Evolutionary conservation across 495 filamentous ascomycete species (phyloP).

Genomic region (Xylaria curta): DNA sequence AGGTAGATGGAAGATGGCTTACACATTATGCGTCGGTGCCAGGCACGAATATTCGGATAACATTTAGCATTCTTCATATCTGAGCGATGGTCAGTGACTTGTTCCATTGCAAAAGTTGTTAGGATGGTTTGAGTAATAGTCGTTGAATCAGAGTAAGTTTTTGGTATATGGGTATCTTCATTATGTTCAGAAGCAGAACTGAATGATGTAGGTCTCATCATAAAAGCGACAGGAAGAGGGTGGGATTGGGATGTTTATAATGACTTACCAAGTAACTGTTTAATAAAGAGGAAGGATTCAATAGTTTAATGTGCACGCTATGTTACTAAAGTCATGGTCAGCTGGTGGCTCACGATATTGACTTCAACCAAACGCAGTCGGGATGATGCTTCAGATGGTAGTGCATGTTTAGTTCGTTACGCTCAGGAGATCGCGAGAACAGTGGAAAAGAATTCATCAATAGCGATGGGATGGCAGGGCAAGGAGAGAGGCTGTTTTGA

Average conservation of each 20-base stretch:
- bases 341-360: conserved; percentile 12
- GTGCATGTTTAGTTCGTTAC: conserved; percentile 94
- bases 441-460: conserved; percentile 47
- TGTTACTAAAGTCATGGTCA: conserved; percentile 10
- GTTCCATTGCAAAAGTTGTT: background rate
- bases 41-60: background rate
- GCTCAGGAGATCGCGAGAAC: conserved; percentile 83
- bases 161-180: conserved; percentile 88
- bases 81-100: conserved; percentile 19
- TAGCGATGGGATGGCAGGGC: conserved; percentile 42
- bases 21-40: background rate
- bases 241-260: background rate
- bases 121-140: conserved; percentile 3
- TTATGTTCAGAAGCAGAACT: conserved; percentile 95
- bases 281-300: background rate
- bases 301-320: background rate
- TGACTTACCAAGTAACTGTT: conserved; percentile 31
- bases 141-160: conserved; percentile 59
- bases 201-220: conserved; percentile 81
- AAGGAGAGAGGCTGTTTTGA: conserved; percentile 65
- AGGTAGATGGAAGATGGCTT: background rate
- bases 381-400: conserved; percentile 85
- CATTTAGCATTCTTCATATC: background rate
- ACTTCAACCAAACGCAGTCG: conserved; percentile 10
- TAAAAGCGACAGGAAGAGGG: conserved; percentile 40